Evolutionary conservation across 2,329 filamentous ascomycete genomes (phyloP), one percentile per base, ranked within the genome.

Genomic region (Fusarium multiceps): DNA sequence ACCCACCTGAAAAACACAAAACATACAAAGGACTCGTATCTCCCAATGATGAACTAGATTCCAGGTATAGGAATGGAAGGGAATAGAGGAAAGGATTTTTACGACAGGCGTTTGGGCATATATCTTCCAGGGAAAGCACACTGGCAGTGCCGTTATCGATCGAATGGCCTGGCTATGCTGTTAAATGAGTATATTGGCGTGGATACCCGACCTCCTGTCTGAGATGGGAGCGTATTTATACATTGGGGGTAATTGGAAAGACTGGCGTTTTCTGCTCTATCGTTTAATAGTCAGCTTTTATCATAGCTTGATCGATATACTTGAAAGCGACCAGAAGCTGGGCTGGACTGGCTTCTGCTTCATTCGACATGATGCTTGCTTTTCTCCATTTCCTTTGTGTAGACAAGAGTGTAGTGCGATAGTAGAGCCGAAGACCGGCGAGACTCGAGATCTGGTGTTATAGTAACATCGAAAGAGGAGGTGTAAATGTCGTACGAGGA

Each of bases 61-160:
- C 47, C 20, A 55, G 25, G 30, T 25, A 55, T 23, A 47, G 28
- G 67, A 55, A 56, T 49, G 55, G 53, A 51, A 27, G 8, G 18
- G 32, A 41, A 58, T 50, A 61, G 54, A 47, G 51, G 32, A 53
- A n/a, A 43, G 28, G 21, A 42, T 28, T 34, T 55, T 69, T 51
- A 74, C 46, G 66, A 72, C 53, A 46, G 72, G 72, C 70, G 70
- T 74, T 74, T 40, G 58, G 71, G 71, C 25, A 71, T 49, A 42
- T 41, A 7, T 59, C 34, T 55, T 50, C 40, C 43, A 55, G 41
- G 46, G 41, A 50, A 66, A 28, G 54, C 46, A 55, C 41, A 67
- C 58, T 63, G 47, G 50, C 55, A 46, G 56, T 43, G 59, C 51
- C 60, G 59, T 64, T 54, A 58, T 59, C 30, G 37, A 58, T 58